A percentile compares a stretch with the other conserved stretches of the same genome.
phyloP scores from a whole-genome alignment of 805 yeast genomes.

The Suhomyces sp. region DNA sequence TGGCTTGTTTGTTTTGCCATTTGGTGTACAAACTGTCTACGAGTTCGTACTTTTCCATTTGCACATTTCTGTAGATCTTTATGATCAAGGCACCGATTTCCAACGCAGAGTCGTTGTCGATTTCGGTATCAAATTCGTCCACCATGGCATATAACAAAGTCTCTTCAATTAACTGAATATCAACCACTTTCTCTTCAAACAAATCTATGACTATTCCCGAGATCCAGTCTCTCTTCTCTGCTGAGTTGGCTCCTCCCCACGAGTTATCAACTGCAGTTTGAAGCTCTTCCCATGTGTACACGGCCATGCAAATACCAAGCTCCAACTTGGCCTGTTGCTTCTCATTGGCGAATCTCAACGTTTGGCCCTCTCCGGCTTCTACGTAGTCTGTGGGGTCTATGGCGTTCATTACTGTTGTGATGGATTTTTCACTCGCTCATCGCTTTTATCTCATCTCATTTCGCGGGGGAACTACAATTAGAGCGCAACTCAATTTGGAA shows the following conservation, averaged over 20 bases:
- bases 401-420: constrained; percentile 18
- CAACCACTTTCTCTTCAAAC: constrained; percentile 67
- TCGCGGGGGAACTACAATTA: neutral
- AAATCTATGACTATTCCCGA: constrained; percentile 77
- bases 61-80: constrained; percentile 63
- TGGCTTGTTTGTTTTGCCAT: constrained; percentile 55
- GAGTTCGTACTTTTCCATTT: constrained; percentile 45
- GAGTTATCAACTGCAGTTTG: constrained; percentile 82
- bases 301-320: constrained; percentile 86
- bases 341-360: constrained; percentile 49
- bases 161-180: constrained; percentile 77
- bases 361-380: constrained; percentile 45
- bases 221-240: constrained; percentile 94
- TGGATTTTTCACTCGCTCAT: neutral
- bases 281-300: constrained; percentile 88
- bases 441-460: neutral
- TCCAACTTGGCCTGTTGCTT: constrained; percentile 84
- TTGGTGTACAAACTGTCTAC: constrained; percentile 59
- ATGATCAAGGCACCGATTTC: constrained; percentile 67
- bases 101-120: constrained; percentile 87
- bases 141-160: constrained; percentile 84
- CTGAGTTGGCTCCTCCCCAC: constrained; percentile 96
- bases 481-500: too few species aligned
- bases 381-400: constrained; percentile 52
- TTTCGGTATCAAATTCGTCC: constrained; percentile 86